Conservation (phyloP, 805 yeast genomes). For the Myxozyma lipomycoides region DNA sequence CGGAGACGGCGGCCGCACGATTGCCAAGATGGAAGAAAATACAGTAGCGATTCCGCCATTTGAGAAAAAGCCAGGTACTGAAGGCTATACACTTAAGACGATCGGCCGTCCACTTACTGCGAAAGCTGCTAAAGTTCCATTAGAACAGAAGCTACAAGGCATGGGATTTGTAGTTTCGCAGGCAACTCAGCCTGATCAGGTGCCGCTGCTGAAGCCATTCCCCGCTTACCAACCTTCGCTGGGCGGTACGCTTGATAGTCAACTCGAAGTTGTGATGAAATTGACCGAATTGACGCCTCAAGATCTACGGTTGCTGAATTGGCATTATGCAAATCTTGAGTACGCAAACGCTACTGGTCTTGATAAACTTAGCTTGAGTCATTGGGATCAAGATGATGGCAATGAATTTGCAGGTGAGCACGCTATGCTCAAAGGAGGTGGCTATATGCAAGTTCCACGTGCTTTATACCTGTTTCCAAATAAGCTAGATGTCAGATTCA, state of each 20-base stretch:
- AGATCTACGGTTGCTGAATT: constrained; percentile 39
- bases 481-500: constrained; percentile 41
- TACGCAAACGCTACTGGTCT: constrained; percentile 38
- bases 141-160: constrained; percentile 14
- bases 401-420: constrained; percentile 42
- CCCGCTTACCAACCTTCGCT: constrained; percentile 37
- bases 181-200: constrained; percentile 1
- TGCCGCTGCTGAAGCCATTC: constrained; percentile 38
- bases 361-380: constrained; percentile 37
- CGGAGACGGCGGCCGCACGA: constrained; percentile 37
- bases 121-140: constrained; percentile 5
- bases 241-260: constrained; percentile 39
- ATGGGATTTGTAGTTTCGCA: constrained; percentile 23
- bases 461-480: constrained; percentile 41
- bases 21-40: constrained; percentile 40
- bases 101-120: constrained; percentile 4
- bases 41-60: constrained; percentile 36
- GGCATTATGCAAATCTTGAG: constrained; percentile 44
- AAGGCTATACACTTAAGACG: constrained; percentile 2
- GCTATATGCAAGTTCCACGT: constrained; percentile 36
- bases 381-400: constrained; percentile 44
- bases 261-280: constrained; percentile 34
- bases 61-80: constrained; percentile 17
- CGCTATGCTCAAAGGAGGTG: constrained; percentile 39
- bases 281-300: constrained; percentile 37